Conservation (phyloP, 2,329 filamentous ascomycete species). For the Penicillium sumatraense region DNA sequence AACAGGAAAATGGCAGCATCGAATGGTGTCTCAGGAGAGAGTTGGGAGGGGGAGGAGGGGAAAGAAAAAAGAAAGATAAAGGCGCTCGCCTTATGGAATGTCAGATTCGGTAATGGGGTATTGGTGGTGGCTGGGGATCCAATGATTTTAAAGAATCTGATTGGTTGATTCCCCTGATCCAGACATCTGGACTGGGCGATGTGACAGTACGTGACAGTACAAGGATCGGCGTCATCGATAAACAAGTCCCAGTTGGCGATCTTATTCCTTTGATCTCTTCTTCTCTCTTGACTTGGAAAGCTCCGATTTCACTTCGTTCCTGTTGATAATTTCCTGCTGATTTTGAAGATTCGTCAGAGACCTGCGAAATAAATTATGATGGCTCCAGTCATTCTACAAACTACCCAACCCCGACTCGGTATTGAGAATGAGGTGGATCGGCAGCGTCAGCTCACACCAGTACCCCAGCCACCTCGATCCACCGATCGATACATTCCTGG, state of each 20-base stretch:
- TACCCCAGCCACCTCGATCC: constrained; percentile 29
- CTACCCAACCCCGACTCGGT: constrained; percentile 11
- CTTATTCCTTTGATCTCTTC: background rate
- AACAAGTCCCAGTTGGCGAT: constrained; percentile 8
- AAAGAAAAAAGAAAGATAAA: constrained; percentile 22
- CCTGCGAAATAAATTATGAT: background rate
- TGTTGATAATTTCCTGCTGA: too few relatives aligned
- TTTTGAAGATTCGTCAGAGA: background rate
- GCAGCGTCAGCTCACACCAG: constrained; percentile 23
- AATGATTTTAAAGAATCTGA: constrained; percentile 3
- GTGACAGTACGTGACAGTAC: constrained; percentile 21
- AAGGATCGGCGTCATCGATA: constrained; percentile 15
- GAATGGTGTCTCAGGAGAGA: constrained; percentile 11
- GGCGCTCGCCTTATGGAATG: constrained; percentile 20
- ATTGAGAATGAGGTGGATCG: constrained; percentile 19
- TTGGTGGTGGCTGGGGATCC: constrained; percentile 28
- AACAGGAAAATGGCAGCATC: constrained; percentile 12
- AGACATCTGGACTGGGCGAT: constrained; percentile 14
- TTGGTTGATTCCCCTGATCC: constrained; percentile 26
- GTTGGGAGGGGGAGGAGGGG: constrained; percentile 4
- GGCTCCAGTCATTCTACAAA: constrained; percentile 5
- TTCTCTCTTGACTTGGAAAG: background rate
- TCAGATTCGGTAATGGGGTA: constrained; percentile 22
- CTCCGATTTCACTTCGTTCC: background rate
- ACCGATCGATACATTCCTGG: constrained; percentile 20